phyloP scores from a whole-genome alignment of 352 stramenopile genomes.

The Plasmopara viticola region DNA sequence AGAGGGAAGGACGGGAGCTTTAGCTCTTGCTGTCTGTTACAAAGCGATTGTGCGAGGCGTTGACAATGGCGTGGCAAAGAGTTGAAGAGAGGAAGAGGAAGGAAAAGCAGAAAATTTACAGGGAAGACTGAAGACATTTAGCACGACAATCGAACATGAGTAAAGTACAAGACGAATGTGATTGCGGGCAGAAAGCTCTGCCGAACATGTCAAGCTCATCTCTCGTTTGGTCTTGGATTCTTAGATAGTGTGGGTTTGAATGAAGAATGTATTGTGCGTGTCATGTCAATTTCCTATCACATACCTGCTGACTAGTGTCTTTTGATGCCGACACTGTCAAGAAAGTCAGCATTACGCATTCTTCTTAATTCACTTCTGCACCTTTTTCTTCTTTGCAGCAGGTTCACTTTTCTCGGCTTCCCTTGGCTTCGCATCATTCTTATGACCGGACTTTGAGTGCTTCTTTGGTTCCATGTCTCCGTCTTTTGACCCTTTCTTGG shows the following conservation, averaged over 20 bases:
- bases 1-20: constrained; percentile 22
- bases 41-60: constrained; percentile 16
- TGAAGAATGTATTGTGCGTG: constrained; percentile 8
- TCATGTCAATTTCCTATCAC: background rate
- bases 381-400: constrained; percentile 25
- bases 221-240: constrained; percentile 2
- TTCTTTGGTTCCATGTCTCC: constrained; percentile 9
- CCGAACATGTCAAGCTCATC: constrained; percentile 25
- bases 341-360: too few relatives aligned
- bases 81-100: constrained; percentile 15
- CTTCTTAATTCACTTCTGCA: constrained; percentile 8
- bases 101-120: constrained; percentile 27
- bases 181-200: constrained; percentile 23
- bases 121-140: constrained; percentile 32
- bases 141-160: constrained; percentile 27
- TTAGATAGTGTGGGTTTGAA: too few relatives aligned
- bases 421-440: constrained; percentile 8
- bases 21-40: background rate
- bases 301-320: too few relatives aligned
- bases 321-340: too few relatives aligned
- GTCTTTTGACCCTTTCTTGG: constrained; percentile 6
- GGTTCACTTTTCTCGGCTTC: constrained; percentile 3
- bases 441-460: constrained; percentile 8
- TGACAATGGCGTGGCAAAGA: constrained; percentile 15
- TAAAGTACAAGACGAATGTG: constrained; percentile 17